Evolutionary conservation across 1,139 yeast species (phyloP).

Genomic region (Suhomyces anneliseae): DNA sequence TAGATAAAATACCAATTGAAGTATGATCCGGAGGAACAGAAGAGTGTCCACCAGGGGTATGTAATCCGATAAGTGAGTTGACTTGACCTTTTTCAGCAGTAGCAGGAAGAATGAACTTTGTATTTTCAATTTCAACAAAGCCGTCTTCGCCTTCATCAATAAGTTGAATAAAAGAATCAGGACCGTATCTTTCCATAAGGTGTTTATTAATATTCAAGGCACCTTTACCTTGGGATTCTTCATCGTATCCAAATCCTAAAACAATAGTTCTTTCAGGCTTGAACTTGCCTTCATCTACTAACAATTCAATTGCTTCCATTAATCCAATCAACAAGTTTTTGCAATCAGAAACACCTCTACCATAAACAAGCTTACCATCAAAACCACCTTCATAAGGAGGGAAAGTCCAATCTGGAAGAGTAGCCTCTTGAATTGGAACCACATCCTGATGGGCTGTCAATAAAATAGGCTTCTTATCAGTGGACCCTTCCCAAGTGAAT

Average conservation of each 20-base stretch:
- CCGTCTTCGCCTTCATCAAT: slow-evolving; percentile 49
- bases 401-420: slow-evolving; percentile 41
- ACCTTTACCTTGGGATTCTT: slow-evolving; percentile 44
- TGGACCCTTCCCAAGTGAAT: slow-evolving; percentile 38
- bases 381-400: slow-evolving; percentile 45
- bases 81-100: slow-evolving; percentile 51
- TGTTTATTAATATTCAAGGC: slow-evolving; percentile 32
- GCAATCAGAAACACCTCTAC: slow-evolving; percentile 52
- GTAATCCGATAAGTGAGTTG: slow-evolving; percentile 37
- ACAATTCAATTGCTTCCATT: slow-evolving; percentile 42
- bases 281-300: slow-evolving; percentile 36
- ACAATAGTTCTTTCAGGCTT: slow-evolving; percentile 43
- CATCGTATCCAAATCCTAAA: slow-evolving; percentile 51
- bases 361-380: slow-evolving; percentile 42
- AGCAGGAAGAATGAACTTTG: slow-evolving; percentile 54
- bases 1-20: slow-evolving; percentile 45
- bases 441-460: slow-evolving; percentile 53
- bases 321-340: slow-evolving; percentile 44
- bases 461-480: slow-evolving; percentile 37
- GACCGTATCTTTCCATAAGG: slow-evolving; percentile 35
- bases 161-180: slow-evolving; percentile 40
- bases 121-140: slow-evolving; percentile 37
- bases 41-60: slow-evolving; percentile 51
- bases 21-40: slow-evolving; percentile 51
- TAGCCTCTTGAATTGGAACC: slow-evolving; percentile 45